phyloP scores from a whole-genome alignment of 352 stramenopile species.

The Globisporangium echinulatum region DNA sequence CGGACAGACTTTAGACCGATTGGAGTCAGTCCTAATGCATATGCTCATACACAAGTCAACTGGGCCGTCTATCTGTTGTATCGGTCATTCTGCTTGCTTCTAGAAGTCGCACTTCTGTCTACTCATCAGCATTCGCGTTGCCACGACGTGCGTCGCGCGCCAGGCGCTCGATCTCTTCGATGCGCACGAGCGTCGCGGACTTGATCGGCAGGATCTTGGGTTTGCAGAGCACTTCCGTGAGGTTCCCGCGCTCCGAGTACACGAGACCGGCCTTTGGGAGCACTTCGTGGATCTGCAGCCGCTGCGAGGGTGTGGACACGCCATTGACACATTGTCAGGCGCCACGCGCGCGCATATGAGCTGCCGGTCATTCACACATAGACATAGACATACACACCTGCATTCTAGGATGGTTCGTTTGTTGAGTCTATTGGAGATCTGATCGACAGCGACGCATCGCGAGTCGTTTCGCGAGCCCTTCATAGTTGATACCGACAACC shows the following conservation, averaged over 20 bases:
- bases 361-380: too few species aligned
- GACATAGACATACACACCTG: not conserved
- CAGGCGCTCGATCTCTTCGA: slow-evolving; percentile 83
- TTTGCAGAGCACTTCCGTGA: slow-evolving; percentile 85
- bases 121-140: slow-evolving; percentile 1
- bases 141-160: slow-evolving; percentile 26
- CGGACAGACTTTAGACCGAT: too few species aligned
- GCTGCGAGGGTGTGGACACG: slow-evolving; percentile 19
- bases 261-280: slow-evolving; percentile 84
- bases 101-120: not conserved
- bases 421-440: not conserved
- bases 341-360: not conserved
- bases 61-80: too few species aligned
- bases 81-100: too few species aligned
- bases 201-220: slow-evolving; percentile 90
- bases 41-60: too few species aligned
- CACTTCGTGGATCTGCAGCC: slow-evolving; percentile 77
- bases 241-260: slow-evolving; percentile 82
- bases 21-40: too few species aligned
- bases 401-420: not conserved
- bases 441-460: too few species aligned
- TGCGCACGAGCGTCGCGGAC: slow-evolving; percentile 72
- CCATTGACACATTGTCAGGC: not conserved
- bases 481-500: too few species aligned
- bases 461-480: too few species aligned